Evolutionary conservation across 768 basidiomycete species (phyloP).

Genomic region (Rhizopogon salebrosus): DNA sequence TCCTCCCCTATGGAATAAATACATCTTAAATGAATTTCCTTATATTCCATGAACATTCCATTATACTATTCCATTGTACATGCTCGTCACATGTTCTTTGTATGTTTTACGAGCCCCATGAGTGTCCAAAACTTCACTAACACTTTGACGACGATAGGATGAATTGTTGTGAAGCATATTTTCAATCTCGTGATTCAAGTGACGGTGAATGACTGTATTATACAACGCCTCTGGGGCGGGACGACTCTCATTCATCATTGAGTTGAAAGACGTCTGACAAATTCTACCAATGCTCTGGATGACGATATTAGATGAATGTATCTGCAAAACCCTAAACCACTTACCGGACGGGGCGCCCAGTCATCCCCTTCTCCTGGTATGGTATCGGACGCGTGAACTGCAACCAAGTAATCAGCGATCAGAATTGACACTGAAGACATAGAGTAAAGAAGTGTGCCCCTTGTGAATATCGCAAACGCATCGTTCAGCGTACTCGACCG

Average conservation of each 20-base stretch:
- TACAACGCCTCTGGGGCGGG: neutral
- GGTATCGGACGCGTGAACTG: conserved; percentile 48
- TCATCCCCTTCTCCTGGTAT: conserved; percentile 75
- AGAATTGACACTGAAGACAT: neutral
- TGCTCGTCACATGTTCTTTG: too few relatives aligned
- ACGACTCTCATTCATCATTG: neutral
- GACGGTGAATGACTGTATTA: too few relatives aligned
- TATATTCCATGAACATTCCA: too few relatives aligned
- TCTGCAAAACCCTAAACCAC: conserved; percentile 14
- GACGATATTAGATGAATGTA: neutral
- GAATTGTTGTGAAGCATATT: too few relatives aligned
- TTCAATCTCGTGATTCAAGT: too few relatives aligned
- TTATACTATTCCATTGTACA: too few relatives aligned
- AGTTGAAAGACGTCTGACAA: conserved; percentile 21
- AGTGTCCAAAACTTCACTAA: too few relatives aligned
- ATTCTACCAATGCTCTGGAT: conserved; percentile 29
- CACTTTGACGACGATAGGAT: too few relatives aligned
- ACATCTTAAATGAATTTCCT: too few relatives aligned
- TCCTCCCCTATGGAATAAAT: too few relatives aligned
- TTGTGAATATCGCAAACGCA: neutral
- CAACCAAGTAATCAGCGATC: neutral
- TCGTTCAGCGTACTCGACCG: neutral
- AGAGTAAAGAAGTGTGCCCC: neutral
- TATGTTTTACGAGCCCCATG: too few relatives aligned
- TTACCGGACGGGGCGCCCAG: conserved; percentile 73